These are phyloP conservation scores for Trichophyton schoenleinii DNA, from an alignment of 2,329 filamentous ascomycete genomes.

Conservation along the genomic window DNA sequence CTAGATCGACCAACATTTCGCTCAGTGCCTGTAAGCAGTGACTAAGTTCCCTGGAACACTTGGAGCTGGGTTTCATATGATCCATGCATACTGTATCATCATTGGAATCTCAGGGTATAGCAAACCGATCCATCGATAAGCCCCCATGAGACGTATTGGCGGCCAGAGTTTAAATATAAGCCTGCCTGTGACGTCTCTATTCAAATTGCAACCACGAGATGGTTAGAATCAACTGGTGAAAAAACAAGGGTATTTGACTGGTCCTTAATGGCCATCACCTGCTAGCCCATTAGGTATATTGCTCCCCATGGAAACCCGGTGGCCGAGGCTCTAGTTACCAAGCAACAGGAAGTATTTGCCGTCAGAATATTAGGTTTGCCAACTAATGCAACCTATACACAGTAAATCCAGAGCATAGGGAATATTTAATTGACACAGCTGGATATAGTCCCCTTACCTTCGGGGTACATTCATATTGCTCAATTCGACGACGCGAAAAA, in stretches of 20 bases:
- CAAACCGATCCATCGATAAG: neutral
- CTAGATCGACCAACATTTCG: neutral
- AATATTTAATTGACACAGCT: neutral
- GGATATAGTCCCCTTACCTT: neutral
- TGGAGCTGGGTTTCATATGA: neutral
- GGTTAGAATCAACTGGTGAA: neutral
- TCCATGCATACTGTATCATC: neutral
- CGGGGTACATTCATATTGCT: neutral
- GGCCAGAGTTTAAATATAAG: neutral
- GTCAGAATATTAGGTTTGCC: neutral
- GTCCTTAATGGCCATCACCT: neutral
- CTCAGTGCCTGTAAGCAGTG: neutral
- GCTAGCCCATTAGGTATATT: too few relatives aligned
- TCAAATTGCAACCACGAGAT: neutral
- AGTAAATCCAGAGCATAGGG: neutral
- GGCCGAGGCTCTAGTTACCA: neutral
- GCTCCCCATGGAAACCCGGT: too few relatives aligned
- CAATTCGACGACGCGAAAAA: neutral
- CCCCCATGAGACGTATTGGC: neutral
- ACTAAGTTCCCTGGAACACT: neutral
- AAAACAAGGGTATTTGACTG: neutral
- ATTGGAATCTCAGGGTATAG: neutral
- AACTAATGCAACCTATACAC: neutral
- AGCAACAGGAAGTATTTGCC: neutral
- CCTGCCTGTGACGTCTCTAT: neutral